Conservation (phyloP, 805 yeast species). For the Torulaspora gathmanii region DNA sequence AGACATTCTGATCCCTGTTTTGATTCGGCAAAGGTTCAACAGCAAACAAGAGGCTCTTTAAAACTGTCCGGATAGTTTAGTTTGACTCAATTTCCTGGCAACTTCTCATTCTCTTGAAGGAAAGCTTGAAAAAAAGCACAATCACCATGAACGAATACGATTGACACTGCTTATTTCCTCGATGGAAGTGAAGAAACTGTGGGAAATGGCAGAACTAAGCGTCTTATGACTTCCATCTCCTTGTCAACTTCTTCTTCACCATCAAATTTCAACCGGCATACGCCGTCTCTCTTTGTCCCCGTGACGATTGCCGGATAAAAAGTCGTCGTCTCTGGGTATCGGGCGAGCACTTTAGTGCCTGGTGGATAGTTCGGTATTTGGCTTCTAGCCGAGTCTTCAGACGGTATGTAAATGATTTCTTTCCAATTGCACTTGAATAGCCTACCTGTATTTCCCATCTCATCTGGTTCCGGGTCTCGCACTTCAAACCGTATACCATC, state of each 20-base stretch:
- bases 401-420: slow-evolving; percentile 72
- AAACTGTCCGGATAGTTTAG: neutral
- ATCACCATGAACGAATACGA: slow-evolving; percentile 9
- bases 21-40: neutral
- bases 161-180: slow-evolving; percentile 14
- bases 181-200: slow-evolving; percentile 25
- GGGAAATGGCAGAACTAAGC: slow-evolving; percentile 77
- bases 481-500: slow-evolving; percentile 81
- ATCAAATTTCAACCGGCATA: slow-evolving; percentile 77
- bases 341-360: slow-evolving; percentile 80
- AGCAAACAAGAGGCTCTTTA: neutral
- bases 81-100: neutral
- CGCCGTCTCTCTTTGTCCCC: slow-evolving; percentile 67
- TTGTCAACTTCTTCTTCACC: slow-evolving; percentile 97
- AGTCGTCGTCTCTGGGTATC: slow-evolving; percentile 96
- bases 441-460: slow-evolving; percentile 81
- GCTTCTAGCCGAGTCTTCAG: slow-evolving; percentile 39
- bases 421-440: slow-evolving; percentile 76
- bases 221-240: slow-evolving; percentile 86
- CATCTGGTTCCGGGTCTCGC: slow-evolving; percentile 98
- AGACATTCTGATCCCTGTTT: slow-evolving; percentile 4
- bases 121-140: slow-evolving; percentile 1
- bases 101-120: neutral
- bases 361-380: slow-evolving; percentile 50
- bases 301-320: slow-evolving; percentile 92